A percentile compares a stretch with the other conserved stretches of the same genome.
These are phyloP conservation scores for Xylaria longipes DNA, from an alignment of 495 filamentous ascomycete species.

Conservation along the genomic window DNA sequence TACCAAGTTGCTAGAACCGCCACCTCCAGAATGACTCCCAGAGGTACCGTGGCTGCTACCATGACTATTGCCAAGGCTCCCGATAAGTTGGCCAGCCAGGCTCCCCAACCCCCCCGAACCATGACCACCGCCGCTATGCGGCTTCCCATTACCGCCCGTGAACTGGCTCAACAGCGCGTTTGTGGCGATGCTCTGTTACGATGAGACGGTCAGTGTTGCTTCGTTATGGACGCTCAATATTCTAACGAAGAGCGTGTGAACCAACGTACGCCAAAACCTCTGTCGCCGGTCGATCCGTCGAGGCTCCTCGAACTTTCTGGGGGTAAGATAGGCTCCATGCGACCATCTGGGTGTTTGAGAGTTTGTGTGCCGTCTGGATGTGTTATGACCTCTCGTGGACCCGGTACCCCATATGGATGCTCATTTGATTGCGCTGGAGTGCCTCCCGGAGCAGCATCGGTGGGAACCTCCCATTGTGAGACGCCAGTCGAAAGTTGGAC, in stretches of 20 bases:
- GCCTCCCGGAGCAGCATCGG: constrained; percentile 62
- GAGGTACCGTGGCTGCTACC: constrained; percentile 35
- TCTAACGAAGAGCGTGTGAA: constrained; percentile 8
- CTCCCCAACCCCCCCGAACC: constrained; percentile 45
- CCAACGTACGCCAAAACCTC: constrained; percentile 54
- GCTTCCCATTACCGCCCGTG: constrained; percentile 36
- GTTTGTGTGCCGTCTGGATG: constrained; percentile 61
- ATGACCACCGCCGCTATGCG: constrained; percentile 36
- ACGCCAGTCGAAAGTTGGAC: constrained; percentile 77
- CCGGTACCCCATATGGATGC: constrained; percentile 59
- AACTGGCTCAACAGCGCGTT: constrained; percentile 40
- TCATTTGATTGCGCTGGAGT: constrained; percentile 55
- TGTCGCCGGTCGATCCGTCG: constrained; percentile 46
- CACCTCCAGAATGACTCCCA: constrained; percentile 41
- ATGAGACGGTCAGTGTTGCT: constrained; percentile 22
- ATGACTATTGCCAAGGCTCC: constrained; percentile 40
- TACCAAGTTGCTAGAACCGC: constrained; percentile 52
- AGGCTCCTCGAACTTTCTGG: constrained; percentile 46
- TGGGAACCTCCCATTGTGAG: constrained; percentile 81
- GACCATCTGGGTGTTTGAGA: constrained; percentile 55
- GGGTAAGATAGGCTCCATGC: constrained; percentile 54
- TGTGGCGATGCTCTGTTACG: constrained; percentile 39
- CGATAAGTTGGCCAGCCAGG: constrained; percentile 46
- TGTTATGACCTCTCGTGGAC: constrained; percentile 53
- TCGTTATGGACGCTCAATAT: constrained; percentile 5